Evolutionary conservation across 2,329 filamentous ascomycete species (phyloP).

Genomic region (Colletotrichum navitas): DNA sequence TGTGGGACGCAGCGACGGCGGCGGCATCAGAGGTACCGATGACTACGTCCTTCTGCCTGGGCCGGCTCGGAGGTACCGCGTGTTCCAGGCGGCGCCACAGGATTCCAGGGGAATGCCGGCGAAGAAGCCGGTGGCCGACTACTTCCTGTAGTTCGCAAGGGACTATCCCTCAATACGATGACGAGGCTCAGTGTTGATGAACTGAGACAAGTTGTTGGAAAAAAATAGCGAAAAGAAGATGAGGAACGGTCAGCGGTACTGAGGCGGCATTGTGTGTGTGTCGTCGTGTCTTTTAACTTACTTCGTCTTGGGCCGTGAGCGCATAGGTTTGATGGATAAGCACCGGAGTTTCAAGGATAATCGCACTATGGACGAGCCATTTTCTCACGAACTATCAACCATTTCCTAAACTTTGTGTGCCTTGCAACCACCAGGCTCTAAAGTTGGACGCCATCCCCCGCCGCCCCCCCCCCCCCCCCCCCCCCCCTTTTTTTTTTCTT

Average conservation of each 20-base stretch:
- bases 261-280: background rate
- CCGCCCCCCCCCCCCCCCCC: too few relatives aligned
- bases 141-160: conserved; percentile 75
- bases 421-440: background rate
- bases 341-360: conserved; percentile 26
- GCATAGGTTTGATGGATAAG: conserved; percentile 1
- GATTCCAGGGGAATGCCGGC: conserved; percentile 97
- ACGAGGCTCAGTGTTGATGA: background rate
- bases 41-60: conserved; percentile 59
- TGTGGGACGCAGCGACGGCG: conserved; percentile 68
- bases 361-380: conserved; percentile 5
- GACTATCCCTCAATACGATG: conserved; percentile 44
- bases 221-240: conserved; percentile 8
- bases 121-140: conserved; percentile 97
- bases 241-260: conserved; percentile 12
- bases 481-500: too few relatives aligned
- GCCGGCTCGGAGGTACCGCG: conserved; percentile 89
- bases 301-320: conserved; percentile 8
- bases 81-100: conserved; percentile 97
- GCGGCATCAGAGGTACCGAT: conserved; percentile 52
- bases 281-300: background rate
- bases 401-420: background rate
- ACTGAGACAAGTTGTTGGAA: conserved; percentile 1
- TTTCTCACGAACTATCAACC: background rate
- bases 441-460: background rate